phyloP scores from a whole-genome alignment of 106 monocot species.

The Acanthochlamys bracteata region DNA sequence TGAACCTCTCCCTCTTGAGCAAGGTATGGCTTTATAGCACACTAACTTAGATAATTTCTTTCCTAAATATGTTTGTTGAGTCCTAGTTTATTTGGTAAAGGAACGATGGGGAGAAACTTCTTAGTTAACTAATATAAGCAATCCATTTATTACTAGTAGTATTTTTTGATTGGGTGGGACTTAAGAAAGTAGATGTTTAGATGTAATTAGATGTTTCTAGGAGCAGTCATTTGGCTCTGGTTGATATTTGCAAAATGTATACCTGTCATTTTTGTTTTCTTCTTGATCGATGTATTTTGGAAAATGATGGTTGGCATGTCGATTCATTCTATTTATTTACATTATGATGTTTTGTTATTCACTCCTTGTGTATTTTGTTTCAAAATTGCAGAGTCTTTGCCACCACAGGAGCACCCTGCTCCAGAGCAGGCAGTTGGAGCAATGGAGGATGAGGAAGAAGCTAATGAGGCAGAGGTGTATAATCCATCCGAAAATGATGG shows the following conservation, averaged over 20 bases:
- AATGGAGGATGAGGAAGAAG: constrained; percentile 32
- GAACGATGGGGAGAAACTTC: too few relatives aligned
- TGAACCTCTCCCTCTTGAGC: constrained; percentile 9
- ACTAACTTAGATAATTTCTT: too few relatives aligned
- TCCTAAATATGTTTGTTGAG: too few relatives aligned
- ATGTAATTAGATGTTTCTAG: not conserved
- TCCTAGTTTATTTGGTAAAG: too few relatives aligned
- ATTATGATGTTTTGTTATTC: not conserved
- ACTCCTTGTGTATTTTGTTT: not conserved
- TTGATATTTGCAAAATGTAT: not conserved
- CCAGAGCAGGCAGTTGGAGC: constrained; percentile 12
- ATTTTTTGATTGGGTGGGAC: too few relatives aligned
- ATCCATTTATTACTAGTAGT: too few relatives aligned
- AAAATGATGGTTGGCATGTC: too few relatives aligned
- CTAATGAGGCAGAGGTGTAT: constrained; percentile 39
- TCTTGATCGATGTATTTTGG: too few relatives aligned
- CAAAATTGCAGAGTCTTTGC: constrained; percentile 9
- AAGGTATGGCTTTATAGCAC: constrained; percentile 13
- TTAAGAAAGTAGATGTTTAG: too few relatives aligned
- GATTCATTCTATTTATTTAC: not conserved
- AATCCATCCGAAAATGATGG: constrained; percentile 42
- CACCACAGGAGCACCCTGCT: constrained; percentile 21
- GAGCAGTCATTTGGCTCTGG: not conserved
- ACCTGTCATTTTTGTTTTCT: not conserved
- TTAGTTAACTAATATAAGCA: too few relatives aligned